Evolutionary conservation across 345 rosid genomes (phyloP).

Genomic region (Hypericum androsaemum): DNA sequence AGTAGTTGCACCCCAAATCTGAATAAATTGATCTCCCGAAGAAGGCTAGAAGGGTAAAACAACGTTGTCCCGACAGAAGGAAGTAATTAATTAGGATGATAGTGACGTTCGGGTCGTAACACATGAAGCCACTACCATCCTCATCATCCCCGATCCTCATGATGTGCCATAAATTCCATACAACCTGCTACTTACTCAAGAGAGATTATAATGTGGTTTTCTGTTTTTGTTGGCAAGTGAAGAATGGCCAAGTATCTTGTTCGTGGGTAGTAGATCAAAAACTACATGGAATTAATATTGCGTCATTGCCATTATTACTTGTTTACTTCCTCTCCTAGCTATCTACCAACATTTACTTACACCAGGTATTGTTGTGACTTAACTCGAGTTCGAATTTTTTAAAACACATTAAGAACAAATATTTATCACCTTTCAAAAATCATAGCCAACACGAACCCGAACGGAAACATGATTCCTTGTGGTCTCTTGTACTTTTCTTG

Average conservation of each 20-base stretch:
- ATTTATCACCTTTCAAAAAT: too few relatives aligned
- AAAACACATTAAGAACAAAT: too few relatives aligned
- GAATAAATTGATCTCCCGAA: not conserved
- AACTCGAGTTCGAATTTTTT: too few relatives aligned
- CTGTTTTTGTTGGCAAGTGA: not conserved
- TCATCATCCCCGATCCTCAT: constrained; percentile 12
- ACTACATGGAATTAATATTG: constrained; percentile 26
- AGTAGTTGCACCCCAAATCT: not conserved
- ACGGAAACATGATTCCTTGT: too few relatives aligned
- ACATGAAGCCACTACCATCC: constrained; percentile 13
- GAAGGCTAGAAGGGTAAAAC: not conserved
- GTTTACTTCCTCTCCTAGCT: not conserved
- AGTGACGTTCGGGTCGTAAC: constrained; percentile 3
- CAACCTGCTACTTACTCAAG: not conserved
- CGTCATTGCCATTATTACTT: too few relatives aligned
- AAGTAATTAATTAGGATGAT: not conserved
- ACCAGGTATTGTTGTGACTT: too few relatives aligned
- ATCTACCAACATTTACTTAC: too few relatives aligned
- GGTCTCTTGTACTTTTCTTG: too few relatives aligned
- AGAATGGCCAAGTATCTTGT: constrained; percentile 28
- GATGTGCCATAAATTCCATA: constrained; percentile 10
- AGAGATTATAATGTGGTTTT: not conserved
- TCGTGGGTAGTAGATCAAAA: constrained; percentile 41
- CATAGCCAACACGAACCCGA: too few relatives aligned
- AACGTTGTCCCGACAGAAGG: constrained; percentile 6